These are phyloP conservation scores for Phytophthora pseudosyringae DNA, from an alignment of 352 stramenopile genomes.

Conservation along the genomic window DNA sequence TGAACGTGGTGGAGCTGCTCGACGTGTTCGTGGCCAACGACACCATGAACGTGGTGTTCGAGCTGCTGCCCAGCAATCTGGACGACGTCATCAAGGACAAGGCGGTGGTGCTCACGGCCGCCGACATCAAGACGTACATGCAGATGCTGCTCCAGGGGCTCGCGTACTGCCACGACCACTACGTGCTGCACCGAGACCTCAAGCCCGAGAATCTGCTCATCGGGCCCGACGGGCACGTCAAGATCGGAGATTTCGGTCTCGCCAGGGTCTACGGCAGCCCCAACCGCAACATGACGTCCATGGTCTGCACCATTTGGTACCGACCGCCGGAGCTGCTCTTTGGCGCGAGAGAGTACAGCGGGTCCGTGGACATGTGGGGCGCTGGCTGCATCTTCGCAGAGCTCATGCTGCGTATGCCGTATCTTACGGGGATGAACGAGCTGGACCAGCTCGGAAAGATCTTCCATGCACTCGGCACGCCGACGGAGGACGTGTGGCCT, in stretches of 20 bases:
- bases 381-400: conserved; percentile 90
- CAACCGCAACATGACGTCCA: conserved; percentile 90
- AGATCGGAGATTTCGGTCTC: conserved; percentile 91
- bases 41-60: conserved; percentile 91
- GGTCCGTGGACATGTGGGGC: conserved; percentile 89
- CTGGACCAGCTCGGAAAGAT: conserved; percentile 89
- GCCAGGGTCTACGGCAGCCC: conserved; percentile 84
- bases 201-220: conserved; percentile 92
- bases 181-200: conserved; percentile 87
- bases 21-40: conserved; percentile 90
- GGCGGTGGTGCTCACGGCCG: conserved; percentile 79
- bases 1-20: conserved; percentile 86
- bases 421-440: conserved; percentile 84
- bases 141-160: conserved; percentile 84
- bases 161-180: conserved; percentile 84
- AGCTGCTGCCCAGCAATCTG: conserved; percentile 87
- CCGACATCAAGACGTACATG: conserved; percentile 91
- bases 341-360: conserved; percentile 84
- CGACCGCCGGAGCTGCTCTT: conserved; percentile 89
- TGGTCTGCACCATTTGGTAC: conserved; percentile 92
- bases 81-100: conserved; percentile 93
- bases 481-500: conserved; percentile 81
- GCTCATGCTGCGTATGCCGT: conserved; percentile 83
- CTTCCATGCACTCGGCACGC: conserved; percentile 86
- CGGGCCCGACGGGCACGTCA: conserved; percentile 77